Evolutionary conservation across 495 filamentous ascomycete species (phyloP), one percentile per base, ranked within the genome.

Genomic region (Ramalina intermedia): DNA sequence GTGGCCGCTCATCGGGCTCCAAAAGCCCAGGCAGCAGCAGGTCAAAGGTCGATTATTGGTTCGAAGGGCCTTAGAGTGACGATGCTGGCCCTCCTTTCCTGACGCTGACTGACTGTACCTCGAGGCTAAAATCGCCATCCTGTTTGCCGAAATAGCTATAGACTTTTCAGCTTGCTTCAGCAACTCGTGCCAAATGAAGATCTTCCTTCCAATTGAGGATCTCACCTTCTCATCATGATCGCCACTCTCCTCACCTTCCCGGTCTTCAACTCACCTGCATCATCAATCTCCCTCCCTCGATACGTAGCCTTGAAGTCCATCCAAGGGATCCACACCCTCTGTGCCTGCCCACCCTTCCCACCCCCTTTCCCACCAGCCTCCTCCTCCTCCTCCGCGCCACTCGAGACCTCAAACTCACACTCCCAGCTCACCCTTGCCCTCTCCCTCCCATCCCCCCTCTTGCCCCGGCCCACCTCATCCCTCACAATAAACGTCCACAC

Each of bases 221-320:
- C 69, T 44, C 63, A 85, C 84, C 85, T 89, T 56, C 85, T 64
- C 65, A 82, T 79, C 84, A 89, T 85, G 23, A 90, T 65, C 36
- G 78, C 76, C 11, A 91, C 61, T 46, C 80, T 69, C 60, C 72
- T 80, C n/a, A 90, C 66, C 47, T 66, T 58, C 44, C 61, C 67
- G 47, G 68, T 54, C 57, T 85, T 69, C 54, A 89, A 56, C 23
- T 67, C 64, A 46, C 64, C 55, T 0, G 71, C 69, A 61, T 78
- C 73, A n/a, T 71, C 63, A 52, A 69, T 66, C 53, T 76, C 66
- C 57, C 71, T 78, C 0, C 87, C 87, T 4, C 86, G 66, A 63
- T 84, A 94, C 2, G 79, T 88, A 0, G 85, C 63, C 54, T 71
- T 76, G 20, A 94, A 76, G 9, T 73, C 74, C 2, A 57, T 55